Percentiles rank a stretch among this genome's conserved stretches.
phyloP scores from a whole-genome alignment of 129 eudicot species.

The Helianthus annuus region HanXRQr2.0-SUNRISE NC_035447.2:33549865-33550364 shows the following conservation, averaged over 20 bases:
- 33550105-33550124: conserved; percentile 1
- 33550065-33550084: conserved; percentile 1
- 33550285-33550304: too few species aligned
- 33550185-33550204: too few species aligned
- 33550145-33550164: too few species aligned
- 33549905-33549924: conserved; percentile 5
- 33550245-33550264: too few species aligned
- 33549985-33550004: background rate
- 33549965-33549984: background rate
- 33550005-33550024: background rate
- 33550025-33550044: background rate
- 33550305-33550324: conserved; percentile 1
- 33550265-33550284: too few species aligned
- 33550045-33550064: background rate
- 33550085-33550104: conserved; percentile 1
- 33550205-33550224: too few species aligned
- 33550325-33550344: conserved; percentile 26
- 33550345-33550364: conserved; percentile 24
- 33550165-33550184: too few species aligned
- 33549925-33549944: conserved; percentile 4
- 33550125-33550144: too few species aligned
- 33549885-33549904: conserved; percentile 24
- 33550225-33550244: too few species aligned
- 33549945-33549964: background rate
- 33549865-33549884: conserved; percentile 19